phyloP scores from a whole-genome alignment of 1,139 yeast species.

The Protomyces lactucae-debilis region DNA sequence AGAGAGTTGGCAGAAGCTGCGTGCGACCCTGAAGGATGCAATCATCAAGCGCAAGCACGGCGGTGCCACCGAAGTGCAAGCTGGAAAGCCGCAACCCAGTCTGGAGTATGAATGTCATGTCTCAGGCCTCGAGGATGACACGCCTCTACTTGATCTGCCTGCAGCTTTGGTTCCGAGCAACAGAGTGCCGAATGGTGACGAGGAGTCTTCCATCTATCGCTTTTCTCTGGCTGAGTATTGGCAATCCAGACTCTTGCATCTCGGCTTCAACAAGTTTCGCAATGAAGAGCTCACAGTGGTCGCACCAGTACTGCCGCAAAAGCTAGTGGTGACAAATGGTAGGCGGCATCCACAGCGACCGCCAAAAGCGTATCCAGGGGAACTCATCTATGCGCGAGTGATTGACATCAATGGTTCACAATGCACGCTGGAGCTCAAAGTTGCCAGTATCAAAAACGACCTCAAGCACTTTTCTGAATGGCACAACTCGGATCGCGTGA shows the following conservation, averaged over 20 bases:
- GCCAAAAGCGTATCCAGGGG: neutral
- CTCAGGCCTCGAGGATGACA: too few relatives aligned
- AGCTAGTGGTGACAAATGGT: neutral
- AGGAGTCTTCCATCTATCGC: neutral
- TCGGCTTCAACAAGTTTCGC: neutral
- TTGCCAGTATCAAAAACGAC: neutral
- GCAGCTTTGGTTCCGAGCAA: too few relatives aligned
- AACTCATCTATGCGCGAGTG: neutral
- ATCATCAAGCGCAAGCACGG: too few relatives aligned
- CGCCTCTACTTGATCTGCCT: too few relatives aligned
- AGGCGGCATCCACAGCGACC: neutral
- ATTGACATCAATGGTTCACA: neutral
- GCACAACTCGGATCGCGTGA: slow-evolving; percentile 35
- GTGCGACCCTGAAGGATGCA: too few relatives aligned
- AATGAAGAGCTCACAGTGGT: neutral
- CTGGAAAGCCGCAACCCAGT: too few relatives aligned
- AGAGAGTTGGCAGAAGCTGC: too few relatives aligned
- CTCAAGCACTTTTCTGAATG: slow-evolving; percentile 29
- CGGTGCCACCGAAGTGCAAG: too few relatives aligned
- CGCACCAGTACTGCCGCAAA: neutral
- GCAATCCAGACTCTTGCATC: neutral
- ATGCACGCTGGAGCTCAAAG: neutral
- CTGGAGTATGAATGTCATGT: too few relatives aligned
- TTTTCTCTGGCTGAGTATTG: neutral
- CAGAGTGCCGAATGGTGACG: neutral